A percentile compares a stretch with the other conserved stretches of the same genome.
Conservation (phyloP, 345 rosid genomes). For the Eutrema heterophyllum region DNA sequence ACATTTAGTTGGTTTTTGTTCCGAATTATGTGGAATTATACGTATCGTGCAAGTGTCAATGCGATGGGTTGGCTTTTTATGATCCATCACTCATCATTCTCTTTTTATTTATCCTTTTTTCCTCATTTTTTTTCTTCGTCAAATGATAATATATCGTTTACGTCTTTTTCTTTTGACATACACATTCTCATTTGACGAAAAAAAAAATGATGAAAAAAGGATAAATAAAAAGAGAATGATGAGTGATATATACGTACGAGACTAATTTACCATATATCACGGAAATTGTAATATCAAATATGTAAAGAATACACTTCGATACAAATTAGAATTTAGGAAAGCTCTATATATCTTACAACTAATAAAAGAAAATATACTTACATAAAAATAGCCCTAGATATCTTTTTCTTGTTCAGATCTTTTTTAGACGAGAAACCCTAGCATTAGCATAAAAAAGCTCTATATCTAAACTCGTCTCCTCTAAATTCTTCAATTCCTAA, state of each 20-base stretch:
- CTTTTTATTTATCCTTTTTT: background rate
- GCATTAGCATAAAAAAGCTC: too few relatives aligned
- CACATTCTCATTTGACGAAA: too few relatives aligned
- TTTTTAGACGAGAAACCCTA: too few relatives aligned
- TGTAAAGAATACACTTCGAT: background rate
- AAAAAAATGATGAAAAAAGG: too few relatives aligned
- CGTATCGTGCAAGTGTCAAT: slow-evolving; percentile 21
- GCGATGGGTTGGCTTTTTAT: slow-evolving; percentile 22
- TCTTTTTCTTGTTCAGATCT: too few relatives aligned
- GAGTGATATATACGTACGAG: background rate
- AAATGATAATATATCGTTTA: slow-evolving; percentile 7
- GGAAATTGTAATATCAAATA: background rate
- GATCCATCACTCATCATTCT: slow-evolving; percentile 5
- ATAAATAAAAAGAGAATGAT: too few relatives aligned
- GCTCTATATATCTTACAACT: background rate
- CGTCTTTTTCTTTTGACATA: background rate
- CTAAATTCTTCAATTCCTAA: too few relatives aligned
- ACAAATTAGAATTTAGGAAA: background rate
- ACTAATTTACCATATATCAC: background rate
- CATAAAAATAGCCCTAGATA: too few relatives aligned
- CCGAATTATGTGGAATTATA: slow-evolving; percentile 14
- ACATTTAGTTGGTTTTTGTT: background rate
- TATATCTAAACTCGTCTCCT: too few relatives aligned
- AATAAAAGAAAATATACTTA: too few relatives aligned
- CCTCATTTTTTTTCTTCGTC: background rate